phyloP scores from a whole-genome alignment of 805 yeast genomes.

The Grigorovia transvaalensis region DNA sequence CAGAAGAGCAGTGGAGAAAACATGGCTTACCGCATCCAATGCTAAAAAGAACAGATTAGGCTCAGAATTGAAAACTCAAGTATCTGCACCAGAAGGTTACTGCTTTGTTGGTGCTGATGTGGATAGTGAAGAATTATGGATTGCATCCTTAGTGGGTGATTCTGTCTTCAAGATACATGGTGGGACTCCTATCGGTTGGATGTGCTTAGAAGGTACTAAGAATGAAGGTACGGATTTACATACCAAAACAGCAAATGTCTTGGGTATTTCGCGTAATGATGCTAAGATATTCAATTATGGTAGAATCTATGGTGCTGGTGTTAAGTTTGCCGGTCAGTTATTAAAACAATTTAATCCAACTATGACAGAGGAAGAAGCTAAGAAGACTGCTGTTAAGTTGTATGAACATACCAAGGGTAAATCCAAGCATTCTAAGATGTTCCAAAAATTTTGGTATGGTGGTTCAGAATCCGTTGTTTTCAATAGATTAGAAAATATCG shows the following conservation, averaged over 20 bases:
- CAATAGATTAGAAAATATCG: conserved; percentile 79
- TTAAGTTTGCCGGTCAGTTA: conserved; percentile 75
- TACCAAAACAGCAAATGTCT: conserved; percentile 80
- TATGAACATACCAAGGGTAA: conserved; percentile 81
- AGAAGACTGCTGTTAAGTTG: conserved; percentile 48
- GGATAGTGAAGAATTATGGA: conserved; percentile 97
- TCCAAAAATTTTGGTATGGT: conserved; percentile 54
- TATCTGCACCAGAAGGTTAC: conserved; percentile 82
- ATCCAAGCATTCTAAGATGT: conserved; percentile 25
- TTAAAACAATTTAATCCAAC: conserved; percentile 73
- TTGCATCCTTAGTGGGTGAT: conserved; percentile 91
- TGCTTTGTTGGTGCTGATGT: conserved; percentile 97
- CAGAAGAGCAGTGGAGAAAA: conserved; percentile 89
- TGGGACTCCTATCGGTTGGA: conserved; percentile 96
- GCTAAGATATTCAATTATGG: conserved; percentile 96
- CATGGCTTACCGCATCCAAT: conserved; percentile 96
- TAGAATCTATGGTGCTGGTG: conserved; percentile 95
- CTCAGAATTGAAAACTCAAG: conserved; percentile 81
- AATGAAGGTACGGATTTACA: conserved; percentile 88
- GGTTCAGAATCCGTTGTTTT: conserved; percentile 92
- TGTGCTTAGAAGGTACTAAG: conserved; percentile 95
- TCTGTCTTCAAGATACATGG: conserved; percentile 85
- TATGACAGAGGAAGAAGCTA: conserved; percentile 57
- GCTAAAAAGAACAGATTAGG: conserved; percentile 81
- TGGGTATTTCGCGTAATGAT: conserved; percentile 82